These are phyloP conservation scores for Cytospora leucostoma DNA, from an alignment of 2,329 filamentous ascomycete species.

Conservation along the genomic window DNA sequence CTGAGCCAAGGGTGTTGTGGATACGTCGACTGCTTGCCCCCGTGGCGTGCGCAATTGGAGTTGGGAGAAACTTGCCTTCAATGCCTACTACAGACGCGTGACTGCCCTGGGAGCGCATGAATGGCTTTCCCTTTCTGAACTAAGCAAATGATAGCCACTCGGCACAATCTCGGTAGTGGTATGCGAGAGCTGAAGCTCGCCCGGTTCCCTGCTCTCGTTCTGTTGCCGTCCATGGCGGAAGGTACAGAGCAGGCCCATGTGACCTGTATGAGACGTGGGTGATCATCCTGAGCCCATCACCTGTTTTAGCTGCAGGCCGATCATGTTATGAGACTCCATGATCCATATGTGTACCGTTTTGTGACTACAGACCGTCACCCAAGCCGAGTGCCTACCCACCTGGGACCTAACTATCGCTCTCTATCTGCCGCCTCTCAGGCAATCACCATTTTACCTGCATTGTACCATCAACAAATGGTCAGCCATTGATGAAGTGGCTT, in stretches of 20 bases:
- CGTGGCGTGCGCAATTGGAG: background rate
- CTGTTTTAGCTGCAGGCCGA: background rate
- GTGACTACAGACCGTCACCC: background rate
- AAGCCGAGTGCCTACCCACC: background rate
- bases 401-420: background rate
- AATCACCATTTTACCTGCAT: background rate
- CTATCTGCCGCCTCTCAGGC: background rate
- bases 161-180: background rate
- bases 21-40: background rate
- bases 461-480: background rate
- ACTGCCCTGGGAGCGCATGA: background rate
- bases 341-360: background rate
- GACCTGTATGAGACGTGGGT: background rate
- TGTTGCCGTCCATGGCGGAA: background rate
- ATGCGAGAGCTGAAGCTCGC: background rate
- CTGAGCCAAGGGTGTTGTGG: background rate
- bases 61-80: background rate
- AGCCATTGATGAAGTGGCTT: background rate
- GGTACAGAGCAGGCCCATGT: background rate
- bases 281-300: background rate
- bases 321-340: background rate
- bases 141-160: background rate
- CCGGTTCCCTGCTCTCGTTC: background rate
- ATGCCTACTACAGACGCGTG: background rate
- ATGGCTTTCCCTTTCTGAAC: background rate